Conservation (phyloP, 169 alveolate genomes). For the Plasmodium gallinaceum region DNA sequence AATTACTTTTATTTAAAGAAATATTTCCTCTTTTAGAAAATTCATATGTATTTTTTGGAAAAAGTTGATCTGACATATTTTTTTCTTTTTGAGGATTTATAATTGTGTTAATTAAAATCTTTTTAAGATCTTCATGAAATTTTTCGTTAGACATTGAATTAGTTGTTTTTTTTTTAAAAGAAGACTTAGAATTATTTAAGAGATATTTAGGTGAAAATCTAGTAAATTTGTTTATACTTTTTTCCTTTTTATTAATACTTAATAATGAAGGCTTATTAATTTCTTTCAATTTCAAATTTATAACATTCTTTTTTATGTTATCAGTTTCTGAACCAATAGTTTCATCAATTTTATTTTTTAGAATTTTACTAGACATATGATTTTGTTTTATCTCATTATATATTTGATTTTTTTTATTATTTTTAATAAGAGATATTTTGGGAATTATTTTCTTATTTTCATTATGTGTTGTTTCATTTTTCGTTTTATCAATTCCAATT, state of each 20-base stretch:
- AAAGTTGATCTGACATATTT: not conserved
- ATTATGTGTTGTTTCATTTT: not conserved
- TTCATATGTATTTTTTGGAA: not conserved
- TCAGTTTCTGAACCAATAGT: not conserved
- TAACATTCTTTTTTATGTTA: not conserved
- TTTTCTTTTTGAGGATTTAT: constrained; percentile 40
- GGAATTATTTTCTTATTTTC: not conserved
- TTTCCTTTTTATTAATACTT: constrained; percentile 38
- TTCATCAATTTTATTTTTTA: constrained; percentile 2
- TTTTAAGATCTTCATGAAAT: constrained; percentile 50
- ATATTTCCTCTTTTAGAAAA: constrained; percentile 2
- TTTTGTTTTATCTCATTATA: not conserved
- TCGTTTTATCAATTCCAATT: not conserved
- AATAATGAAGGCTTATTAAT: not conserved
- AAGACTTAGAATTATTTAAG: not conserved
- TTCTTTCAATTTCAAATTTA: constrained; percentile 7
- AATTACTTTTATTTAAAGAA: constrained; percentile 27
- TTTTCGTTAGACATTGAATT: constrained; percentile 27
- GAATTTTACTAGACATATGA: not conserved
- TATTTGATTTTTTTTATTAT: constrained; percentile 13
- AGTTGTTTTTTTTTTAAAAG: not conserved
- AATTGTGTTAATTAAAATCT: constrained; percentile 45
- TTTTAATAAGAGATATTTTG: constrained; percentile 12
- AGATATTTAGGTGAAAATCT: constrained; percentile 11
- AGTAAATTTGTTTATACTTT: not conserved